phyloP scores from a whole-genome alignment of 495 filamentous ascomycete species.

The Rostrohypoxylon terebratum region DNA sequence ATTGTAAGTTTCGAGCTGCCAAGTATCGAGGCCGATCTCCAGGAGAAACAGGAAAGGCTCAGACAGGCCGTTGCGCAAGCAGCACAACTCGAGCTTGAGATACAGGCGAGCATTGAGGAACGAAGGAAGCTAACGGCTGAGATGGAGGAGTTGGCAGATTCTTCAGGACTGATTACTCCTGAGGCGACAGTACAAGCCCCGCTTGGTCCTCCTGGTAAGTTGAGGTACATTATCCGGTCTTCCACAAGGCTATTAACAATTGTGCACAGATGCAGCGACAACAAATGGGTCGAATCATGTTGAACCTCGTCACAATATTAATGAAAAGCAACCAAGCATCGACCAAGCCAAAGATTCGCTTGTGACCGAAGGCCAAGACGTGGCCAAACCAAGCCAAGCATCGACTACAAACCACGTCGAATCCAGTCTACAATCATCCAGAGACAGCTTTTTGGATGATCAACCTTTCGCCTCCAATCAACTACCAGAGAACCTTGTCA shows the following conservation, averaged over 20 bases:
- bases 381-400: conserved; percentile 1
- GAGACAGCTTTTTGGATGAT: background rate
- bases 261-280: background rate
- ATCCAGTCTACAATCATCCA: background rate
- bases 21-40: conserved; percentile 66
- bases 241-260: conserved; percentile 20
- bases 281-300: background rate
- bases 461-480: background rate
- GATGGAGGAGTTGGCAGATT: conserved; percentile 63
- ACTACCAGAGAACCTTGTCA: background rate
- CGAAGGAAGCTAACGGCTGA: conserved; percentile 65
- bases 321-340: background rate
- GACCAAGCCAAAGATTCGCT: conserved; percentile 12
- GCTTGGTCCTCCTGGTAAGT: conserved; percentile 15
- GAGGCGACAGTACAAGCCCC: conserved; percentile 46
- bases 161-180: conserved; percentile 48
- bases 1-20: conserved; percentile 69
- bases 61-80: conserved; percentile 68
- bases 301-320: conserved; percentile 14
- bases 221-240: background rate
- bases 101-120: conserved; percentile 60
- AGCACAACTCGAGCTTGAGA: conserved; percentile 67
- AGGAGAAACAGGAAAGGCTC: conserved; percentile 63
- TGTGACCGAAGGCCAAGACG: conserved; percentile 21
- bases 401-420: background rate